Percentiles rank a stretch among this genome's conserved stretches.
Evolutionary conservation across 2,329 filamentous ascomycete genomes (phyloP).

Genomic region (Cercospora nicotianae): DNA sequence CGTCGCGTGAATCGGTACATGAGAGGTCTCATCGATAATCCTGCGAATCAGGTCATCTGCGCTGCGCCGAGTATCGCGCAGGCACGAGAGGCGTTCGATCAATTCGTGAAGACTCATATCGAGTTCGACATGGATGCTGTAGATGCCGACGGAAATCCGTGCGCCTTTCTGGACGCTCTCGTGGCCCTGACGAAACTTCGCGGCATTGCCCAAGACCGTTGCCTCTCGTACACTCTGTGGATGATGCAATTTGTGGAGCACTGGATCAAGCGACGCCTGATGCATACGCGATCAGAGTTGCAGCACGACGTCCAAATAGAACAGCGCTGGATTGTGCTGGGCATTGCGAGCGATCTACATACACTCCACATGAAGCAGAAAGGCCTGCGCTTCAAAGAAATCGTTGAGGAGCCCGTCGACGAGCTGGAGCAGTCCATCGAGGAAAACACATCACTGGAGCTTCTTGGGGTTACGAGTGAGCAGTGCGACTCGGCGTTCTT

Average conservation of each 20-base stretch:
- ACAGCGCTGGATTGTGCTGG: too few species aligned
- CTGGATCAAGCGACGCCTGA: background rate
- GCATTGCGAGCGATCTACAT: background rate
- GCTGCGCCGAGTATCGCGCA: background rate
- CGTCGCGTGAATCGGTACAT: conserved; percentile 6
- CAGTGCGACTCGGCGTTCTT: background rate
- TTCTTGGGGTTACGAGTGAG: background rate
- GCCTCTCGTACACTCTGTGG: background rate
- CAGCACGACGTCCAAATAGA: background rate
- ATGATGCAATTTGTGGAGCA: background rate
- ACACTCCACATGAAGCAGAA: background rate
- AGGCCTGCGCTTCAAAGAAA: background rate
- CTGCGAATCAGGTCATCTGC: conserved; percentile 6
- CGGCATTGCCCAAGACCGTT: background rate
- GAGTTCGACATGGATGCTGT: background rate
- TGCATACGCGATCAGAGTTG: background rate
- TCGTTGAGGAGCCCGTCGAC: background rate
- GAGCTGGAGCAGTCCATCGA: background rate
- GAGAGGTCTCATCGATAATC: conserved; percentile 2
- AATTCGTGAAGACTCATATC: background rate
- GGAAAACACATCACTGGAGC: background rate
- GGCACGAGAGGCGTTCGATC: background rate
- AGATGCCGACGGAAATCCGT: background rate
- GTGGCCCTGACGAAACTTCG: background rate
- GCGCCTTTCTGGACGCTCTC: conserved; percentile 5